Conservation (phyloP, 23 red algal genomes). For the Gracilariopsis chorda region DNA sequence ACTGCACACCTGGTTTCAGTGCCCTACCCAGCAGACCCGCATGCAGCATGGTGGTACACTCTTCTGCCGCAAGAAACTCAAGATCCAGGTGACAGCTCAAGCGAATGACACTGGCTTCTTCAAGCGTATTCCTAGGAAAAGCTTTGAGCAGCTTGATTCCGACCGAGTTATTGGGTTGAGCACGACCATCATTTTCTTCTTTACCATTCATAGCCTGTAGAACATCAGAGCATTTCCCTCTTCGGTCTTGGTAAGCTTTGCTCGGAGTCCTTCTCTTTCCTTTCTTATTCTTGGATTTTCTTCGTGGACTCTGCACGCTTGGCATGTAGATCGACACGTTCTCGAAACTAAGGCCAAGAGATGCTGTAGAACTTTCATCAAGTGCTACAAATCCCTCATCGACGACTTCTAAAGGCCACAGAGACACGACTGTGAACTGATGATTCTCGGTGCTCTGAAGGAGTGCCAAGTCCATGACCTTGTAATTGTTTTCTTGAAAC, state of each 20-base stretch:
- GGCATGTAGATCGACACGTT: neutral
- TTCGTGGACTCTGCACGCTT: neutral
- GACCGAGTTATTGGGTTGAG: neutral
- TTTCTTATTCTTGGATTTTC: conserved; percentile 1
- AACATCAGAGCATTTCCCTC: neutral
- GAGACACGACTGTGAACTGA: neutral
- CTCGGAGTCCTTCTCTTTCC: neutral
- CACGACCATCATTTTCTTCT: neutral
- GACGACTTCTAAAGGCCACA: conserved; percentile 37
- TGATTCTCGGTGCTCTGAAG: neutral
- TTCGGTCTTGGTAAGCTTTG: neutral
- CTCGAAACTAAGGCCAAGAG: neutral
- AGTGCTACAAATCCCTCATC: conserved; percentile 5
- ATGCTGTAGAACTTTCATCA: neutral
- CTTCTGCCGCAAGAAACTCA: neutral
- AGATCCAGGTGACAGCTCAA: neutral
- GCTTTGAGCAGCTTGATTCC: neutral
- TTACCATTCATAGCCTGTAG: neutral
- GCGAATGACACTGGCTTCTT: neutral
- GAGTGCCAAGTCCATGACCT: conserved; percentile 29
- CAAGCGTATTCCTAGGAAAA: neutral
- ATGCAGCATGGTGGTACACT: neutral
- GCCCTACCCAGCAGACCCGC: neutral
- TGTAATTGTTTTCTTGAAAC: neutral
- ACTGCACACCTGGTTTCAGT: neutral